phyloP scores from a whole-genome alignment of 306 rosid genomes.

The Gastrolobium villosum region DNA sequence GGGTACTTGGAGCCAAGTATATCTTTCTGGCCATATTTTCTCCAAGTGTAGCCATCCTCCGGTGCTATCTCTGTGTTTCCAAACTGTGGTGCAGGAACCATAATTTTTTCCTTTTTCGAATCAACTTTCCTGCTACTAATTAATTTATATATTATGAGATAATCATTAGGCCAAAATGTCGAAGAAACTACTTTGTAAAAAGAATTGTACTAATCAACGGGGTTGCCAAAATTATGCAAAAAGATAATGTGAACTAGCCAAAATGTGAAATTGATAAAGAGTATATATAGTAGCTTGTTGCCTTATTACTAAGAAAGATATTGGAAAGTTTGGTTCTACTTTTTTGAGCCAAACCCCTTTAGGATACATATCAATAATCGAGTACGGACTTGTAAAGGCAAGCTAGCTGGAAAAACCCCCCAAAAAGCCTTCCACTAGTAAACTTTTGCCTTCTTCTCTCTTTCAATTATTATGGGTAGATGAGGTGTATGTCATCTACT shows the following conservation, averaged over 20 bases:
- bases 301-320: constrained; percentile 31
- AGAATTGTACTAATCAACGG: background rate
- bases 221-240: background rate
- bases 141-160: background rate
- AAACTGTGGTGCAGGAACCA: constrained; percentile 65
- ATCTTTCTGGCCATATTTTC: constrained; percentile 91
- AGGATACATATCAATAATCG: background rate
- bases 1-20: constrained; percentile 72
- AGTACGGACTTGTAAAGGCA: constrained; percentile 9
- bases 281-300: background rate
- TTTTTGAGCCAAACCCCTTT: background rate
- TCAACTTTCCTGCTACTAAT: constrained; percentile 52
- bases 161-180: constrained; percentile 14
- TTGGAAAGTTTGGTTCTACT: constrained; percentile 20
- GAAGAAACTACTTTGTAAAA: constrained; percentile 6
- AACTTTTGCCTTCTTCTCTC: constrained; percentile 5
- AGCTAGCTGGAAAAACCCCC: background rate
- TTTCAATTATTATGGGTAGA: constrained; percentile 19
- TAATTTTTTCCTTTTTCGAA: constrained; percentile 44
- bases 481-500: background rate
- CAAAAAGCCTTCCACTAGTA: background rate
- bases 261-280: background rate
- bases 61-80: constrained; percentile 83
- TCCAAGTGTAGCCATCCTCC: constrained; percentile 80
- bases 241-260: background rate